A percentile compares a stretch with the other conserved stretches of the same genome.
phyloP scores from a whole-genome alignment of 208 protist species.

The Leishmania lainsoni region DNA sequence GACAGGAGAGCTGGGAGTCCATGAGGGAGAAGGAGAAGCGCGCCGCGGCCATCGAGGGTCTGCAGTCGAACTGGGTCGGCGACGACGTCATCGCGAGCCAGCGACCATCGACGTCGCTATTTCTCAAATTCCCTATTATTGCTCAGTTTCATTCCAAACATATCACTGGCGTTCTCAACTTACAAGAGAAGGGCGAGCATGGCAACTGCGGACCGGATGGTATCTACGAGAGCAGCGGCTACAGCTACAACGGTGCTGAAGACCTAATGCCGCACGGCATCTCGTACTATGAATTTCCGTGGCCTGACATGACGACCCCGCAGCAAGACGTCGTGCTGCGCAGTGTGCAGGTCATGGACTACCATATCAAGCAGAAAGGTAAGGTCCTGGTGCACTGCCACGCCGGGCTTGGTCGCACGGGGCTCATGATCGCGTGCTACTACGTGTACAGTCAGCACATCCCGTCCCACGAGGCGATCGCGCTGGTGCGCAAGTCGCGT shows the following conservation, averaged over 20 bases:
- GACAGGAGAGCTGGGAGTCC: constrained; percentile 80
- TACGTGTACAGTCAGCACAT: constrained; percentile 86
- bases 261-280: constrained; percentile 90
- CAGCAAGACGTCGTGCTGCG: constrained; percentile 87
- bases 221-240: constrained; percentile 82
- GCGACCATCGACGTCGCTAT: constrained; percentile 82
- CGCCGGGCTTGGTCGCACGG: constrained; percentile 90
- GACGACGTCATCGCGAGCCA: constrained; percentile 88
- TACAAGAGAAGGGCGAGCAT: constrained; percentile 93
- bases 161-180: constrained; percentile 87
- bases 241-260: constrained; percentile 88
- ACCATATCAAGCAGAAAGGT: constrained; percentile 84
- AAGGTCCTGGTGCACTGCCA: constrained; percentile 93
- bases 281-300: constrained; percentile 91
- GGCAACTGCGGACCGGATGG: constrained; percentile 90
- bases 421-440: constrained; percentile 92
- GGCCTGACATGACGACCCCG: constrained; percentile 91
- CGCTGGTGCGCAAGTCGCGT: constrained; percentile 63
- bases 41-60: constrained; percentile 77
- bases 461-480: constrained; percentile 73
- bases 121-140: constrained; percentile 86
- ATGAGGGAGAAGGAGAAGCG: constrained; percentile 50
- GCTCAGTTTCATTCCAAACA: constrained; percentile 78
- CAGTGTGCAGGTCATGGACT: constrained; percentile 92
- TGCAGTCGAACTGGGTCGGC: constrained; percentile 91